Evolutionary conservation across 441 rosid species (phyloP), one percentile per base, ranked within the genome.

Genomic region (Syzygium syzygioides): DNA sequence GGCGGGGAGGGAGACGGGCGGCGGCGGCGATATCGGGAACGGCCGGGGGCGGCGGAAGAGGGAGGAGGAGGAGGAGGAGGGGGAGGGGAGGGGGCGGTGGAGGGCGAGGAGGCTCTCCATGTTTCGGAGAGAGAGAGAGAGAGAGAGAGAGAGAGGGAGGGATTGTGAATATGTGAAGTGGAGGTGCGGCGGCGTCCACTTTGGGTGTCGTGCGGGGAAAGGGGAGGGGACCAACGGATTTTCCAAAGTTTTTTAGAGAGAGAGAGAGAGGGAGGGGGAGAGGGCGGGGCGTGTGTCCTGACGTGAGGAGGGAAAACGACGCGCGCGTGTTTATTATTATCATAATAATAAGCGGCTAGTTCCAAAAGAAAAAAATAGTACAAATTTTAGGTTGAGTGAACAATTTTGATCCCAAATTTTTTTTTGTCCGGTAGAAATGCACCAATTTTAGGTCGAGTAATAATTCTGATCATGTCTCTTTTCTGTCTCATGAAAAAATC

Each of bases 81-180:
- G 92, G 94, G 92, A 91, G 64, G 95, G 91, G n/a, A n/a, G n/a
- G n/a, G n/a, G n/a, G n/a, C n/a, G n/a, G 88, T 87, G 97, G 87
- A 93, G 91, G 62, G 95, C 95, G n/a, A 92, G 87, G 45, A 85
- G 66, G 90, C 98, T 95, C 97, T 94, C 96, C 98, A 97, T 96
- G 34, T 88, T 64, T 1, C 19, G 89, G 89, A 32, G 87, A 55
- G 41, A 76, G 53, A 64, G 87, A 90, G 88, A 64, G 85, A 45
- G 89, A 64, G 54, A 68, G 85, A 14, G 45, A 4, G 41, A n/a
- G n/a, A n/a, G n/a, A n/a, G n/a, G n/a, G n/a, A 5, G 41, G 5
- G 32, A 80, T 26, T 18, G 57, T 18, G 57, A 37, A 71, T 71
- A 3, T 71, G 83, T 34, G 80, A 19, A 34, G 48, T 4, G 23